Percentiles rank a stretch among this genome's conserved stretches.
Conservation (phyloP, 83 land plant genomes). For the Picea engelmannii region DNA sequence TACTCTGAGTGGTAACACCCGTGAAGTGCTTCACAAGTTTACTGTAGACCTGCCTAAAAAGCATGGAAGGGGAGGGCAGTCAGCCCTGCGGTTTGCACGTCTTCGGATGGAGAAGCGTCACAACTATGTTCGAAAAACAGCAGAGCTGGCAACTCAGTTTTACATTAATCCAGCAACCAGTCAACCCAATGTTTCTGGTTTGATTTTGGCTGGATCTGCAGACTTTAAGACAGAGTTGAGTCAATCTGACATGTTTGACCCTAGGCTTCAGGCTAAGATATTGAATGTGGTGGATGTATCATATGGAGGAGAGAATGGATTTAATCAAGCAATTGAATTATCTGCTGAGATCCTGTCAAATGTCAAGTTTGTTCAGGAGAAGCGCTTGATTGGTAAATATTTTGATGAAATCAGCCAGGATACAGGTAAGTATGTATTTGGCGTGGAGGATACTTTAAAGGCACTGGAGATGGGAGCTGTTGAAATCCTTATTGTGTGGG, state of each 20-base stretch:
- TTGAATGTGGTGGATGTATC: constrained; percentile 54
- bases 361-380: constrained; percentile 55
- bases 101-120: constrained; percentile 56
- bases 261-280: constrained; percentile 41
- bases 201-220: constrained; percentile 47
- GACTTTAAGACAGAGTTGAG: constrained; percentile 44
- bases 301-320: constrained; percentile 57
- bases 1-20: constrained; percentile 45
- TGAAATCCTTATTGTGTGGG: constrained; percentile 55
- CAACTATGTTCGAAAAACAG: constrained; percentile 47
- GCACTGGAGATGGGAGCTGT: constrained; percentile 54
- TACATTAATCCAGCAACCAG: constrained; percentile 46
- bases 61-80: constrained; percentile 55
- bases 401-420: constrained; percentile 63
- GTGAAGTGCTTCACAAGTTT: constrained; percentile 51
- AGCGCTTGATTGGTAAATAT: constrained; percentile 42
- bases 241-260: constrained; percentile 58
- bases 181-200: constrained; percentile 48
- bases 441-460: constrained; percentile 44
- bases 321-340: constrained; percentile 50
- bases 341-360: constrained; percentile 44
- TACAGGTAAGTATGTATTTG: constrained; percentile 55
- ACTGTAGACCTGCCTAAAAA: constrained; percentile 49
- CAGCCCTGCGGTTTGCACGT: constrained; percentile 51
- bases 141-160: constrained; percentile 48